Evolutionary conservation across 495 filamentous ascomycete species (phyloP).

Genomic region (Physcia stellaris): DNA sequence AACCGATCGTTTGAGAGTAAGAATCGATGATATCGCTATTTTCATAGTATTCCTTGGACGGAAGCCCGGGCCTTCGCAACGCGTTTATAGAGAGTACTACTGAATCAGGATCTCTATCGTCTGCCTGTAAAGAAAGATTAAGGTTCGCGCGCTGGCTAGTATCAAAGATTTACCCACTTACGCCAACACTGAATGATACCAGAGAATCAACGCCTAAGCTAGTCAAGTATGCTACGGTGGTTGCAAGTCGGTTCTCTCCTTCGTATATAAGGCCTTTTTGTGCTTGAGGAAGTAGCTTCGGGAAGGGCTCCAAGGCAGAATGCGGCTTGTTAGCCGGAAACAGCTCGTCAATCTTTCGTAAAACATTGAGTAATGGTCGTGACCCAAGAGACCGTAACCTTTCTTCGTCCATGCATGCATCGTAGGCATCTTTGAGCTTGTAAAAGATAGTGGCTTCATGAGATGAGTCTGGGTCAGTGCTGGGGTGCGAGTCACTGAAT

Average conservation of each 20-base stretch:
- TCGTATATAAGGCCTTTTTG: slow-evolving; percentile 8
- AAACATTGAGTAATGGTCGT: slow-evolving; percentile 34
- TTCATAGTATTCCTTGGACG: slow-evolving; percentile 52
- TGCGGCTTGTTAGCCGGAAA: slow-evolving; percentile 28
- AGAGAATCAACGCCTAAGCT: slow-evolving; percentile 37
- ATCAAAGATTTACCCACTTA: slow-evolving; percentile 20
- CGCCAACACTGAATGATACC: slow-evolving; percentile 30
- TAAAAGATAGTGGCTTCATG: slow-evolving; percentile 50
- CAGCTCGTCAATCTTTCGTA: slow-evolving; percentile 37
- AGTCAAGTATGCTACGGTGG: slow-evolving; percentile 39
- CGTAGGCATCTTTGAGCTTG: slow-evolving; percentile 48
- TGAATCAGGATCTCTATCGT: slow-evolving; percentile 52
- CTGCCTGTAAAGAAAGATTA: slow-evolving; percentile 22
- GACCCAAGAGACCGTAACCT: slow-evolving; percentile 38
- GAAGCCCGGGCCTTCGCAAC: slow-evolving; percentile 41
- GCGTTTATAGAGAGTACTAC: slow-evolving; percentile 42
- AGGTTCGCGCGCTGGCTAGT: slow-evolving; percentile 2
- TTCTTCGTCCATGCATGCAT: slow-evolving; percentile 50
- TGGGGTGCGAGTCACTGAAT: slow-evolving; percentile 30
- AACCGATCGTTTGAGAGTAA: slow-evolving; percentile 37
- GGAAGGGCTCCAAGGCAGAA: neutral
- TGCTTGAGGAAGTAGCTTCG: neutral
- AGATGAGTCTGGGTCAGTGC: slow-evolving; percentile 13
- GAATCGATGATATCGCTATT: slow-evolving; percentile 37
- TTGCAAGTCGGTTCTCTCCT: slow-evolving; percentile 28